phyloP scores from a whole-genome alignment of 371 early-diverging fungal genomes.

The Syncephalastrum contaminatum region DNA sequence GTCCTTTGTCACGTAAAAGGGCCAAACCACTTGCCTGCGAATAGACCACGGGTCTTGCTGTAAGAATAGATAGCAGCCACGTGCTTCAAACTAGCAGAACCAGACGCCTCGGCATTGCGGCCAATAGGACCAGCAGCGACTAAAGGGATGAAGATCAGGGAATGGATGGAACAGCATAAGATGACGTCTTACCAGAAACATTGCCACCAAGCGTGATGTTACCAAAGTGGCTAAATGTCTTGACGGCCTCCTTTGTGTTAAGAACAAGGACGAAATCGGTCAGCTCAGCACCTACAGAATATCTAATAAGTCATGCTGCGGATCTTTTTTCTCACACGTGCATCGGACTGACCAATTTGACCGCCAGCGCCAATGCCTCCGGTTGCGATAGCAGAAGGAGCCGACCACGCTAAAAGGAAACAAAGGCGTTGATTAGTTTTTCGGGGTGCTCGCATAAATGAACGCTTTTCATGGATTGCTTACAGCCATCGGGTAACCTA shows the following conservation, averaged over 20 bases:
- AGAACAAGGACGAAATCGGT: conserved; percentile 93
- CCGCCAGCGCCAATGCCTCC: conserved; percentile 82
- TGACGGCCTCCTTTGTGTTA: conserved; percentile 84
- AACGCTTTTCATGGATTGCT: background rate
- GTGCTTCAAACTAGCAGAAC: conserved; percentile 71
- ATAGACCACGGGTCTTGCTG: conserved; percentile 86
- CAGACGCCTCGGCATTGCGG: conserved; percentile 89
- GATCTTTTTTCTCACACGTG: background rate
- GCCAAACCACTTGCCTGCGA: conserved; percentile 54
- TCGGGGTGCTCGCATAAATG: background rate
- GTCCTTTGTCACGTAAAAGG: no score
- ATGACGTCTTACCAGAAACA: conserved; percentile 55
- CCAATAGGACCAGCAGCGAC: conserved; percentile 95
- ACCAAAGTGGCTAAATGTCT: conserved; percentile 87
- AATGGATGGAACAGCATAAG: background rate
- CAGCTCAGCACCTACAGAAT: conserved; percentile 72
- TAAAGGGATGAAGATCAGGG: conserved; percentile 1
- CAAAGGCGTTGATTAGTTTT: no score
- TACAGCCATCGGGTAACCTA: conserved; percentile 14
- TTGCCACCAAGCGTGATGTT: conserved; percentile 92
- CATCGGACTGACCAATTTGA: conserved; percentile 12
- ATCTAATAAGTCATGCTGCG: background rate
- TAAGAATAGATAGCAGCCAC: conserved; percentile 92
- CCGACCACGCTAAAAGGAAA: conserved; percentile 62
- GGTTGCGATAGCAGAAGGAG: conserved; percentile 74